Evolutionary conservation across 148 eudicot species (phyloP).

Genomic region (Fagopyrum esculentum): DNA sequence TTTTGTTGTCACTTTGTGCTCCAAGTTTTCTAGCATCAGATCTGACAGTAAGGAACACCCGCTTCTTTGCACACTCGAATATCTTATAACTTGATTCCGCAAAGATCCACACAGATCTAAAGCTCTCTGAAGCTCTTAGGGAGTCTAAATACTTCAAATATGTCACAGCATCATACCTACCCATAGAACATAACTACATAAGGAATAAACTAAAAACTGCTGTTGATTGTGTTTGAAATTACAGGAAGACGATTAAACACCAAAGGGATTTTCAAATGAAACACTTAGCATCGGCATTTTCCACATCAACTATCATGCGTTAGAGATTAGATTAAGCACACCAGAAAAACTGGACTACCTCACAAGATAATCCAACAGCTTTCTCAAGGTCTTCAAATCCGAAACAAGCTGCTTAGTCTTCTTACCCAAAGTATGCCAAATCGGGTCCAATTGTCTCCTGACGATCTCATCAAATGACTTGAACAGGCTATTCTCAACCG

Average conservation of each 20-base stretch:
- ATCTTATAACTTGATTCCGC: slow-evolving; percentile 95
- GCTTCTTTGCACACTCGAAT: slow-evolving; percentile 92
- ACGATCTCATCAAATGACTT: slow-evolving; percentile 99
- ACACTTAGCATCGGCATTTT: background rate
- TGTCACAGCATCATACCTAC: slow-evolving; percentile 96
- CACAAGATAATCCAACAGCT: slow-evolving; percentile 90
- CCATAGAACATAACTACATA: slow-evolving; percentile 10
- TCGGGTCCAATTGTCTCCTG: slow-evolving; percentile 89
- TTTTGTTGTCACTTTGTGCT: slow-evolving; percentile 27
- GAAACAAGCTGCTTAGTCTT: slow-evolving; percentile 96
- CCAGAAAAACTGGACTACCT: slow-evolving; percentile 34
- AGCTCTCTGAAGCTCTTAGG: slow-evolving; percentile 94
- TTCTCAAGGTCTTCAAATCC: slow-evolving; percentile 92
- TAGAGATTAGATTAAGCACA: background rate
- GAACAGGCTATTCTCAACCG: slow-evolving; percentile 89
- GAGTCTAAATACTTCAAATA: slow-evolving; percentile 99
- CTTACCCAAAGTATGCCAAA: slow-evolving; percentile 97
- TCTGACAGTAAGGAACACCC: slow-evolving; percentile 68
- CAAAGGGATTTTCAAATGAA: background rate
- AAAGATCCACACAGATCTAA: slow-evolving; percentile 97
- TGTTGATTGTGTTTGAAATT: background rate
- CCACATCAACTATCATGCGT: background rate
- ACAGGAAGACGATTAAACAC: background rate
- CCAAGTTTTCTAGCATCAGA: slow-evolving; percentile 36
- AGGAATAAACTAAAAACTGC: background rate